Percentiles rank a stretch among this genome's conserved stretches.
Conservation (phyloP, 768 basidiomycete genomes). For the Candolleomyces aberdarensis region DNA sequence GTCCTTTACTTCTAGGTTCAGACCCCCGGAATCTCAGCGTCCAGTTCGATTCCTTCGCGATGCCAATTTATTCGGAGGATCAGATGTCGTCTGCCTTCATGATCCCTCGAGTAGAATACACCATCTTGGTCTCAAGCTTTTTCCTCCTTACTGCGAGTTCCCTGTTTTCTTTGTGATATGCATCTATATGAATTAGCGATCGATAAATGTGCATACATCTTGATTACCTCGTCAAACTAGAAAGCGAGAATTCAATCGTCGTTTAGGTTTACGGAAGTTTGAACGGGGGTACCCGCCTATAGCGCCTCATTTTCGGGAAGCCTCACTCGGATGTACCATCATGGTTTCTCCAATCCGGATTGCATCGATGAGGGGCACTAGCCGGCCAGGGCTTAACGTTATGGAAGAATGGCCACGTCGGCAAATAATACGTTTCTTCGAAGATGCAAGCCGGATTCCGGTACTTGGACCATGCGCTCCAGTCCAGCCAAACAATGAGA, state of each 20-base stretch:
- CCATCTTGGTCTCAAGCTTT: too few relatives aligned
- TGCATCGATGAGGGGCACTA: background rate
- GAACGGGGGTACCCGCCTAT: background rate
- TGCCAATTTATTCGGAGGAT: too few relatives aligned
- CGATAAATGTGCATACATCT: too few relatives aligned
- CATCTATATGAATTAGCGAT: too few relatives aligned
- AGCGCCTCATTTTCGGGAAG: background rate
- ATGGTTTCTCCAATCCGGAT: background rate
- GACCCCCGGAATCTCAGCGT: too few relatives aligned
- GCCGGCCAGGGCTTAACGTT: background rate
- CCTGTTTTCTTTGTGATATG: too few relatives aligned
- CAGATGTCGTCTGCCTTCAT: too few relatives aligned
- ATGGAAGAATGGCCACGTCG: conserved; percentile 39
- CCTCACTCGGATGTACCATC: background rate
- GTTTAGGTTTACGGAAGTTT: background rate
- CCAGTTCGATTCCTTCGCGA: too few relatives aligned
- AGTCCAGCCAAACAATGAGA: conserved; percentile 51
- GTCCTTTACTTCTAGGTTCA: too few relatives aligned
- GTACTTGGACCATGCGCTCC: conserved; percentile 49
- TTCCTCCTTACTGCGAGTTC: too few relatives aligned
- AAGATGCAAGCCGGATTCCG: background rate
- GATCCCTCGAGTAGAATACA: too few relatives aligned
- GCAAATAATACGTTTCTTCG: conserved; percentile 38
- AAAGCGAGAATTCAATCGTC: background rate
- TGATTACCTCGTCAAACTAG: too few relatives aligned